Percentiles rank a stretch among this genome's conserved stretches.
phyloP scores from a whole-genome alignment of 106 monocot genomes.

The Allium sativum region DNA sequence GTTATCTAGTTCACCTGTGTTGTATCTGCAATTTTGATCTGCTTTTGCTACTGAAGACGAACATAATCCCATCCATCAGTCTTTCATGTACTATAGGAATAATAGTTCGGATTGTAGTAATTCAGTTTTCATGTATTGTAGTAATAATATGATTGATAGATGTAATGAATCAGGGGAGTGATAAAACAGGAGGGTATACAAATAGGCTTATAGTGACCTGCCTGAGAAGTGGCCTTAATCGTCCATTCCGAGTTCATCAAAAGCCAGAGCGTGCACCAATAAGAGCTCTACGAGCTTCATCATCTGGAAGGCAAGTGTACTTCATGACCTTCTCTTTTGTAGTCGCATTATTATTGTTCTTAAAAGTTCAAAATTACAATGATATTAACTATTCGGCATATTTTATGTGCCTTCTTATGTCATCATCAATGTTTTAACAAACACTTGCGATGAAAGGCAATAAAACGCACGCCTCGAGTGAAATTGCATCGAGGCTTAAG shows the following conservation, averaged over 20 bases:
- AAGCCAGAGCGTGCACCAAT: constrained; percentile 95
- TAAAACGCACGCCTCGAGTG: too few relatives aligned
- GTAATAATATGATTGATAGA: constrained; percentile 1
- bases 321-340: too few relatives aligned
- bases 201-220: constrained; percentile 89
- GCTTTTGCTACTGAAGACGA: neutral
- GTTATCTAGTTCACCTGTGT: neutral
- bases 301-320: constrained; percentile 81
- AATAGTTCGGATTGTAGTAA: neutral
- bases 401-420: too few relatives aligned
- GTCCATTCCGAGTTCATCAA: constrained; percentile 80
- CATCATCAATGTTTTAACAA: too few relatives aligned
- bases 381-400: too few relatives aligned
- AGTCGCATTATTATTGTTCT: too few relatives aligned
- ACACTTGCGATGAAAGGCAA: too few relatives aligned
- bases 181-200: constrained; percentile 80
- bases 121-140: neutral
- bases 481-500: too few relatives aligned
- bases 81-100: neutral
- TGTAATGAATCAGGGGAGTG: constrained; percentile 60
- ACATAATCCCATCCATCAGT: neutral
- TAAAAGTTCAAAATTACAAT: too few relatives aligned
- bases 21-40: neutral
- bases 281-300: constrained; percentile 91
- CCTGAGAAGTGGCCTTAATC: constrained; percentile 95